A percentile compares a stretch with the other conserved stretches of the same genome.
phyloP scores from a whole-genome alignment of 2,329 filamentous ascomycete genomes.

The Aureobasidium sp. region DNA sequence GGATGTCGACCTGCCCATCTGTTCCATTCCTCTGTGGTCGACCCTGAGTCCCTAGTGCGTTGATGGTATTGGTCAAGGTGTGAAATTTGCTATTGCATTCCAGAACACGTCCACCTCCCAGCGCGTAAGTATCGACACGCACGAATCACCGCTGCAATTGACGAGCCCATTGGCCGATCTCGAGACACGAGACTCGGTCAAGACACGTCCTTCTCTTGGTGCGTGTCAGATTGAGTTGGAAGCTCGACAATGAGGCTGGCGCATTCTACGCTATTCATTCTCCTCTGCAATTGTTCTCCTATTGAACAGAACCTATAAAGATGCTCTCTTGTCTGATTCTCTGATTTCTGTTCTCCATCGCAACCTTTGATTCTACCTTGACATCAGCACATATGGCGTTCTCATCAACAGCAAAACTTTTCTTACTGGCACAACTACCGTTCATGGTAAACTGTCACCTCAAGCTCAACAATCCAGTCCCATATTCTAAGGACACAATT shows the following conservation, averaged over 20 bases:
- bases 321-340: background rate
- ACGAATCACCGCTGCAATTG: background rate
- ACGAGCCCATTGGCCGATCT: background rate
- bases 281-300: background rate
- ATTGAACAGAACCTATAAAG: slow-evolving; percentile 1
- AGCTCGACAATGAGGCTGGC: slow-evolving; percentile 7
- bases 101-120: background rate
- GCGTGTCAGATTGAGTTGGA: background rate
- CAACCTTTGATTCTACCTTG: background rate
- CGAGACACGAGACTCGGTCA: background rate
- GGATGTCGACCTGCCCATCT: background rate
- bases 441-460: slow-evolving; percentile 60
- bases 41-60: background rate
- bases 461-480: slow-evolving; percentile 58
- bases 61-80: background rate
- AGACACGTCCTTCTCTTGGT: slow-evolving; percentile 4
- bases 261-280: background rate
- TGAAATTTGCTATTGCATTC: background rate
- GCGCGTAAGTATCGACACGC: background rate
- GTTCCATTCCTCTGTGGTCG: background rate
- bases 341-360: background rate
- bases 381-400: background rate
- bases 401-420: background rate
- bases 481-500: slow-evolving; percentile 46
- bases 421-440: slow-evolving; percentile 5